Conservation (phyloP, 805 yeast genomes). For the Candida broadrunensis region DNA sequence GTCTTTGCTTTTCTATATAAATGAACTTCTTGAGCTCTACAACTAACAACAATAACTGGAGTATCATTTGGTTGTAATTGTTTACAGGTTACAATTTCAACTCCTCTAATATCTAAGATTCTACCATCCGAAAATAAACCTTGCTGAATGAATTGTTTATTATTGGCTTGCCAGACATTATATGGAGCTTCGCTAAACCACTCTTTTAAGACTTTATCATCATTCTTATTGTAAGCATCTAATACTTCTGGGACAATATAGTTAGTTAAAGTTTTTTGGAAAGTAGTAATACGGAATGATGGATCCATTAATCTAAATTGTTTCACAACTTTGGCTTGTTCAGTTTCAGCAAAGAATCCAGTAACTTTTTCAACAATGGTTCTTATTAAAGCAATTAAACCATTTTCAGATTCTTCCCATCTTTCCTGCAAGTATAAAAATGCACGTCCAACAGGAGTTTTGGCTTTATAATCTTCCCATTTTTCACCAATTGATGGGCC, state of each 20-base stretch:
- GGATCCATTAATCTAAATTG: slow-evolving; percentile 90
- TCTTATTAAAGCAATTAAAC: slow-evolving; percentile 76
- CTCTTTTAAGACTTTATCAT: slow-evolving; percentile 71
- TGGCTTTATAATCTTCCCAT: slow-evolving; percentile 64
- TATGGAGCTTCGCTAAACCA: slow-evolving; percentile 98
- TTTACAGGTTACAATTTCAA: slow-evolving; percentile 86
- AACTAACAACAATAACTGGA: slow-evolving; percentile 90
- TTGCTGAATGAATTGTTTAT: slow-evolving; percentile 88
- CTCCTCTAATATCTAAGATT: slow-evolving; percentile 91
- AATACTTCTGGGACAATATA: slow-evolving; percentile 92
- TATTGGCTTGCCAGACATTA: slow-evolving; percentile 90
- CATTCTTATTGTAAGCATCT: slow-evolving; percentile 94
- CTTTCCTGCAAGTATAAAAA: slow-evolving; percentile 59
- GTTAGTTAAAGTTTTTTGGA: slow-evolving; percentile 81
- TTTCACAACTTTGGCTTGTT: slow-evolving; percentile 86
- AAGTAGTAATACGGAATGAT: slow-evolving; percentile 71
- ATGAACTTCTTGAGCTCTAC: slow-evolving; percentile 95
- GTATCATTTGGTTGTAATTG: slow-evolving; percentile 84
- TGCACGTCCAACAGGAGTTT: slow-evolving; percentile 66
- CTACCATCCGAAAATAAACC: slow-evolving; percentile 88
- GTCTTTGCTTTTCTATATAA: slow-evolving; percentile 85
- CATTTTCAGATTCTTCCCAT: slow-evolving; percentile 95
- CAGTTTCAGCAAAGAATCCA: slow-evolving; percentile 93
- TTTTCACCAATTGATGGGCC: slow-evolving; percentile 65
- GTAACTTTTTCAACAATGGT: slow-evolving; percentile 77